Base-by-base conservation (phyloP, 164 flowering plant genomes). In the Stephania japonica region DNA sequence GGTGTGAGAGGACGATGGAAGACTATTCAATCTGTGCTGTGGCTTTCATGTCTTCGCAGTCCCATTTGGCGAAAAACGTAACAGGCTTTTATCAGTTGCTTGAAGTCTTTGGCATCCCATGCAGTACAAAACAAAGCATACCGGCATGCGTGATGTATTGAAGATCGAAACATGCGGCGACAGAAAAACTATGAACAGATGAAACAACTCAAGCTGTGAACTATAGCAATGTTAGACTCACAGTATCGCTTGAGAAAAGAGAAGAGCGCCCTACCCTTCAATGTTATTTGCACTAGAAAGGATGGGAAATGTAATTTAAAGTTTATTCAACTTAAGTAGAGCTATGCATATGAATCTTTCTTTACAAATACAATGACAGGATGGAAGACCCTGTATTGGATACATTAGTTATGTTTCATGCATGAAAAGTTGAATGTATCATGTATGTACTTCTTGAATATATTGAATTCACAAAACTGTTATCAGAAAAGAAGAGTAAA, bases 31-130 rank as follows among this genome's bases (percentile, higher is more conserved):
- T 32, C 50, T 21, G 5, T 49, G 65, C 63, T 24, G 21, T 73
- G 71, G 65, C 43, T 65, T 44, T 53, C 6, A 27, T 19, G 59
- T 44, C 24, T 27, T 73, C 69, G 44, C 4, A 26, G n/a, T 18
- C 68, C 44, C 65, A 32, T 25, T 44, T 25, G 69, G 62, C 50
- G 50, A 27, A 23, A 14, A 42, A 56, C 1, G 53, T 47, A 44
- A 65, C 14, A 56, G 4, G 23, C 63, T n/a, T 56, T 23, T 47
- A 12, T 3, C 62, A 50, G 18, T 26, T 16, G 24, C 65, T 67
- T 69, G 72, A 50, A 59, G 65, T 47, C 24, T 62, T 68, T 63
- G 69, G 83, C 84, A 80, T 78, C 83, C 81, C 72, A 69, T 72
- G 77, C 75, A 42, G 81, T 50, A 18, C 27, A 78, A 78, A 78